Percentiles rank a stretch among this genome's conserved stretches.
Evolutionary conservation across 176 grass and related monocot species (phyloP).

Genomic region (Juncus effusus): DNA sequence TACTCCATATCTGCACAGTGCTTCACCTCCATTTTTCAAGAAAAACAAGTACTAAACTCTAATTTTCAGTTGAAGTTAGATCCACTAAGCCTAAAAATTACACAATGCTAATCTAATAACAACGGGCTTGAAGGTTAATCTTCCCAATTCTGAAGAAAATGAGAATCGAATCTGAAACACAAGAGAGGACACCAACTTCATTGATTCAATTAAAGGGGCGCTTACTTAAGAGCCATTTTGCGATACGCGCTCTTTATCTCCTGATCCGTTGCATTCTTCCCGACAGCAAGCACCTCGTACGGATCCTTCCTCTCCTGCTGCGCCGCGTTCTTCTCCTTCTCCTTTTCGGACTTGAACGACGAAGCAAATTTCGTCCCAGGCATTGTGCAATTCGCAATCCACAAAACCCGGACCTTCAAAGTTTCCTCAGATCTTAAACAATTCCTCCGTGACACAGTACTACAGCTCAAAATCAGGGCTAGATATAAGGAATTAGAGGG

Average conservation of each 20-base stretch:
- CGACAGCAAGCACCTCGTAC: constrained; percentile 88
- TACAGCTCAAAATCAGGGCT: constrained; percentile 15
- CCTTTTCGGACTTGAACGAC: constrained; percentile 73
- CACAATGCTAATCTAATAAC: not conserved
- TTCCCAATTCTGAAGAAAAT: too few species aligned
- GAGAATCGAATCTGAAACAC: too few species aligned
- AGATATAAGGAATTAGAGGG: not conserved
- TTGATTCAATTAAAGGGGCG: not conserved
- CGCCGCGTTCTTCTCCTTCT: constrained; percentile 30
- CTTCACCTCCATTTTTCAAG: not conserved
- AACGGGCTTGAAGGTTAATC: too few species aligned
- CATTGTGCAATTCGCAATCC: constrained; percentile 34
- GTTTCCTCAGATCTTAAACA: not conserved
- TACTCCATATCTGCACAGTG: not conserved
- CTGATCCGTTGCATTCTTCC: constrained; percentile 78
- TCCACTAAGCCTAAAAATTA: not conserved
- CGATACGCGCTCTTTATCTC: constrained; percentile 95
- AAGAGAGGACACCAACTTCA: too few species aligned
- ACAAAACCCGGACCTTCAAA: constrained; percentile 8
- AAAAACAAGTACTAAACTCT: too few species aligned
- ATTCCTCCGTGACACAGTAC: not conserved
- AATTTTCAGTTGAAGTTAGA: too few species aligned
- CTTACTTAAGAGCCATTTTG: constrained; percentile 95
- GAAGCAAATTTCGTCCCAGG: constrained; percentile 64
- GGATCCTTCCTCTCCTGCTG: constrained; percentile 68